These are phyloP conservation scores for Chlamydomonas sphaeroides DNA, from an alignment of 139 green algal species.

Conservation along the genomic window DNA sequence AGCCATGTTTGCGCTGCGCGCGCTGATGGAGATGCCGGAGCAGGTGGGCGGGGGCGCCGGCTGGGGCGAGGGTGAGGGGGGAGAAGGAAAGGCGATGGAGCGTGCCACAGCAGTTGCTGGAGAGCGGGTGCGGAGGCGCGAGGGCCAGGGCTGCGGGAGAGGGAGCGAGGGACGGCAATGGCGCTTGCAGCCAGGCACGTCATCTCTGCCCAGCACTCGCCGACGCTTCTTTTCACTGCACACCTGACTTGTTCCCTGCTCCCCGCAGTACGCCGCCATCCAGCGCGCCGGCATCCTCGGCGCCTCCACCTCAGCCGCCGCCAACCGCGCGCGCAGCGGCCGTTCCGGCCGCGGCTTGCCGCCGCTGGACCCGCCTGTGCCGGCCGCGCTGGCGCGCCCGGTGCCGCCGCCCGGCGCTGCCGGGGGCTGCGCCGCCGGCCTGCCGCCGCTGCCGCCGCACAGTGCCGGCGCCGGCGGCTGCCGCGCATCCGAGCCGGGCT, in stretches of 20 bases:
- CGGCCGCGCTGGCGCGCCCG: background rate
- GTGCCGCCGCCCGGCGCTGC: background rate
- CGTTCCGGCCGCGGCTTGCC: background rate
- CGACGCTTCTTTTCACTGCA: no score
- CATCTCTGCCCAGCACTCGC: background rate
- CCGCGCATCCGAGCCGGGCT: no score
- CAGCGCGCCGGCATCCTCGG: background rate
- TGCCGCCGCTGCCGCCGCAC: no score
- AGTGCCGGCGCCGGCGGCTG: no score
- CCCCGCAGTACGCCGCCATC: background rate
- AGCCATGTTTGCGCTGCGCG: conserved; percentile 70
- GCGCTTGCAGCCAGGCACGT: background rate
- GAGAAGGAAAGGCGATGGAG: no score
- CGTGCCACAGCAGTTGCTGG: no score
- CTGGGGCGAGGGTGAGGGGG: conserved; percentile 55
- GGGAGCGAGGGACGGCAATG: background rate
- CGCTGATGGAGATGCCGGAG: conserved; percentile 83
- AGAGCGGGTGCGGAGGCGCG: no score
- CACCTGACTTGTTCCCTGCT: background rate
- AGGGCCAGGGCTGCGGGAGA: no score
- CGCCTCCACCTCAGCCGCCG: background rate
- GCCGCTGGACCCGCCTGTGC: conserved; percentile 19
- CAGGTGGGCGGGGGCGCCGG: no score
- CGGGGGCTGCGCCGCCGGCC: no score
- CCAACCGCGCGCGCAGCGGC: background rate